A percentile compares a stretch with the other conserved stretches of the same genome.
Evolutionary conservation across 176 grass and related monocot genomes (phyloP).

Genomic region (Tillandsia fasciculata): DNA sequence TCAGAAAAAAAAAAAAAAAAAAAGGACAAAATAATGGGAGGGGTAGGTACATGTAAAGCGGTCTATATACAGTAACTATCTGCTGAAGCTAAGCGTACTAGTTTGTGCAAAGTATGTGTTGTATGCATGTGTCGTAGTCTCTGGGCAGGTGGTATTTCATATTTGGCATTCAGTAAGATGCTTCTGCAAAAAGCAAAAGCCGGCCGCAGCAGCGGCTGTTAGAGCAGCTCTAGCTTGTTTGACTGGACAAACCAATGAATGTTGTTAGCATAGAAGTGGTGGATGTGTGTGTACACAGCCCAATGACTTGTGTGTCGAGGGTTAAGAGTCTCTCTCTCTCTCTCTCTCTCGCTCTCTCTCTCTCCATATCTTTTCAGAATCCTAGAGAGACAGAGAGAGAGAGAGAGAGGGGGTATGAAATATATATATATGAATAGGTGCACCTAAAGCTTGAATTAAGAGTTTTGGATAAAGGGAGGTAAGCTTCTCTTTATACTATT

Average conservation of each 20-base stretch:
- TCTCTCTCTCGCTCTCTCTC: no score
- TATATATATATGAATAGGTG: no score
- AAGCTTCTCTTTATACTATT: no score
- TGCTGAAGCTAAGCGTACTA: conserved; percentile 3
- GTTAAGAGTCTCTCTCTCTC: no score
- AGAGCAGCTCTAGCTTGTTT: background rate
- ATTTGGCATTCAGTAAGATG: background rate
- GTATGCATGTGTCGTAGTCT: conserved; percentile 18
- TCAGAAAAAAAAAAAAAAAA: no score
- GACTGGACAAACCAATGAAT: background rate
- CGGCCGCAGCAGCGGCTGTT: conserved; percentile 1
- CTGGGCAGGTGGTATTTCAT: conserved; percentile 20
- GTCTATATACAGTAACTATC: background rate
- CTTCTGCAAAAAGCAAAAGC: conserved; percentile 24
- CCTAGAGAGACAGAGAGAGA: no score
- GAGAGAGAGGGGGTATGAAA: no score
- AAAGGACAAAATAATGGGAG: no score
- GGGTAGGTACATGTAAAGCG: no score
- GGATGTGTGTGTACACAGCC: background rate
- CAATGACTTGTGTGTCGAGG: background rate
- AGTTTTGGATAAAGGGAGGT: no score
- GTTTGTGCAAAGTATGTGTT: conserved; percentile 24
- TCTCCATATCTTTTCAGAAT: no score
- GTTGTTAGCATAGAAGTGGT: background rate
- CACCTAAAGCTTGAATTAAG: no score